Evolutionary conservation across 1,284 basidiomycete genomes (phyloP).

Genomic region (Cryptococcus sp.): DNA sequence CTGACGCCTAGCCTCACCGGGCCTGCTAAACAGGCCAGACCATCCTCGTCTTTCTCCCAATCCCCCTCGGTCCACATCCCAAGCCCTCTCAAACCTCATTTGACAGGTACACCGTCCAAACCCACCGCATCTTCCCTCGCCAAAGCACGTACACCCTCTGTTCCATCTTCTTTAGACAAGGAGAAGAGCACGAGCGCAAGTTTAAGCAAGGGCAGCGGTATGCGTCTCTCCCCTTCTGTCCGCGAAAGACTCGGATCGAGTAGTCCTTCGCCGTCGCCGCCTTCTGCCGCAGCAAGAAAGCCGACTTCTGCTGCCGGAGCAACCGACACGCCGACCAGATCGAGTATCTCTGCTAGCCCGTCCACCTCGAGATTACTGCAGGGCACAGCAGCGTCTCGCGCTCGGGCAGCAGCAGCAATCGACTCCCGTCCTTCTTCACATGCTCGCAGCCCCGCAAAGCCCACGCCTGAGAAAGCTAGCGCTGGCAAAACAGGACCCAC

Average conservation of each 20-base stretch:
- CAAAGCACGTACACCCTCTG: conserved; percentile 23
- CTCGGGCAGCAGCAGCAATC: conserved; percentile 18
- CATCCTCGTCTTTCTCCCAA: not conserved
- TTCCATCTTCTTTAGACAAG: not conserved
- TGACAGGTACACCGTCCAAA: conserved; percentile 38
- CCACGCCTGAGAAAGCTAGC: not conserved
- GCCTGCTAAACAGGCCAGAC: conserved; percentile 9
- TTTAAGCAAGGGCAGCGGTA: not conserved
- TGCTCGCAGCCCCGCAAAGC: not conserved
- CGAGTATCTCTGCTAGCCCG: conserved; percentile 1
- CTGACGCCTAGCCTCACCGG: conserved; percentile 28
- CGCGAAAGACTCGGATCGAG: not conserved
- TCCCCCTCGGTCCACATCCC: conserved; percentile 1
- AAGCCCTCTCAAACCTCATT: conserved; percentile 33
- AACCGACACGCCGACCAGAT: conserved; percentile 1
- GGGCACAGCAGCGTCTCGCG: conserved; percentile 38
- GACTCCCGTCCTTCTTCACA: too few relatives aligned
- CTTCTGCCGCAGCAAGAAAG: not conserved
- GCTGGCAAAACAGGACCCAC: not conserved
- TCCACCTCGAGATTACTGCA: conserved; percentile 32
- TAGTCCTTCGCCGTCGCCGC: conserved; percentile 9
- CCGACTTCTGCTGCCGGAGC: not conserved
- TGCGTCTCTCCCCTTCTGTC: not conserved
- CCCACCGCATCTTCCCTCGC: conserved; percentile 40
- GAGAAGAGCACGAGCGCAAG: not conserved